Conservation (phyloP, 176 grass and related monocot genomes). For the Thinopyrum elongatum region DNA sequence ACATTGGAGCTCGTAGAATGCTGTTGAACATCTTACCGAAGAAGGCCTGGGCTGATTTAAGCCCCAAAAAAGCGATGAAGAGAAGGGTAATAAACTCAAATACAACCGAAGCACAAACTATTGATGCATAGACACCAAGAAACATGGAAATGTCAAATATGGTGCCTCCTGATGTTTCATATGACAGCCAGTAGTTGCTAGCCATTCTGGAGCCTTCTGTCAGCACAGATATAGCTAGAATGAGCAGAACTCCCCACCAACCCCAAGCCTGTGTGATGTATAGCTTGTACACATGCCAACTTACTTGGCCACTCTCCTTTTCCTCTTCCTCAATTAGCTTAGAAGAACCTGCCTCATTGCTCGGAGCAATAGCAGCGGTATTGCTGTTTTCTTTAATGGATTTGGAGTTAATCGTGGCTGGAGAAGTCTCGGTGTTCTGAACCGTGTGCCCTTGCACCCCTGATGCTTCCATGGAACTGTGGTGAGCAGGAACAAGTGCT, state of each 20-base stretch:
- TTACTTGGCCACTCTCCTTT: slow-evolving; percentile 79
- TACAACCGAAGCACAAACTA: slow-evolving; percentile 56
- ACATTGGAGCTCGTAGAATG: slow-evolving; percentile 88
- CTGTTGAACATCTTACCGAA: slow-evolving; percentile 85
- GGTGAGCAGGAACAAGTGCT: slow-evolving; percentile 76
- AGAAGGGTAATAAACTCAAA: slow-evolving; percentile 49
- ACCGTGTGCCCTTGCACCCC: slow-evolving; percentile 33
- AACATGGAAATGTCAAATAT: slow-evolving; percentile 66
- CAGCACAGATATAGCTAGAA: slow-evolving; percentile 39
- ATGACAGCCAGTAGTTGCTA: slow-evolving; percentile 93
- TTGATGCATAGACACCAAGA: slow-evolving; percentile 64
- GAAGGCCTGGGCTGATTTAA: slow-evolving; percentile 76
- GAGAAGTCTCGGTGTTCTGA: slow-evolving; percentile 31
- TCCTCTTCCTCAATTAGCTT: slow-evolving; percentile 82
- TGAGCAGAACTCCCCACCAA: slow-evolving; percentile 62
- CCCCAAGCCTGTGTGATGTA: slow-evolving; percentile 90
- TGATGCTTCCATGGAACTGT: slow-evolving; percentile 83
- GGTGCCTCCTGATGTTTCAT: slow-evolving; percentile 65
- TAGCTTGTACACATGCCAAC: slow-evolving; percentile 62
- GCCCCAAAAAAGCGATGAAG: slow-evolving; percentile 63
- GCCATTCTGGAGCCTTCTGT: slow-evolving; percentile 71
- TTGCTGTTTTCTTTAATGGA: slow-evolving; percentile 3
- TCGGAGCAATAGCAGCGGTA: neutral
- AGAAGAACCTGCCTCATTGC: slow-evolving; percentile 50
- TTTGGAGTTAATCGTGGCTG: slow-evolving; percentile 1